Conservation (phyloP, 768 basidiomycete genomes). For the Strobilomyces echinocephalus region DNA sequence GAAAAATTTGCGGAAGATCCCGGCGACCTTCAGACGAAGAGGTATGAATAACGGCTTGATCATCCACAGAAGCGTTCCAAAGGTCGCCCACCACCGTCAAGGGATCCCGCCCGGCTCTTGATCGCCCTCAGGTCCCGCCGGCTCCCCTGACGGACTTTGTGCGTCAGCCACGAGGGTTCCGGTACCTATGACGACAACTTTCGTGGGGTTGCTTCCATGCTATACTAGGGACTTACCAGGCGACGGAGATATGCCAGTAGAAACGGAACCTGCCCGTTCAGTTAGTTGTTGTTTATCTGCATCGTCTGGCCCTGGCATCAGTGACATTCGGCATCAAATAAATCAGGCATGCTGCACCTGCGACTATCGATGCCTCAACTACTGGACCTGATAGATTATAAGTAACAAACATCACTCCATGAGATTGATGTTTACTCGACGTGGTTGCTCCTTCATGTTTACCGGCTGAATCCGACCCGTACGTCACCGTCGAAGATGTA, state of each 20-base stretch:
- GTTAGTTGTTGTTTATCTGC: constrained; percentile 1
- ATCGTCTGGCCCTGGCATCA: constrained; percentile 15
- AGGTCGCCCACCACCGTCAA: constrained; percentile 50
- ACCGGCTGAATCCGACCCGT: neutral
- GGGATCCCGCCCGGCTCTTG: constrained; percentile 23
- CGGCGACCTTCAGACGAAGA: constrained; percentile 46
- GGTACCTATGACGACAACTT: constrained; percentile 10
- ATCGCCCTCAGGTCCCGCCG: constrained; percentile 8
- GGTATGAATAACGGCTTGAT: constrained; percentile 38
- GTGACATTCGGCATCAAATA: constrained; percentile 2
- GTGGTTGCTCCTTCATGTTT: constrained; percentile 26
- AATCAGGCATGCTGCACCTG: constrained; percentile 15
- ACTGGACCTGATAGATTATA: constrained; percentile 22
- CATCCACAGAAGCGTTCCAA: constrained; percentile 41
- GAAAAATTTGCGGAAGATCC: constrained; percentile 40
- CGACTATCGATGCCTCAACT: constrained; percentile 11
- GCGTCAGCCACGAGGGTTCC: neutral
- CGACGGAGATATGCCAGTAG: neutral
- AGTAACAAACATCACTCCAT: constrained; percentile 1
- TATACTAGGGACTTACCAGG: constrained; percentile 11
- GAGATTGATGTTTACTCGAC: constrained; percentile 17
- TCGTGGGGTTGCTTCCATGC: constrained; percentile 7
- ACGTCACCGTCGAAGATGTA: constrained; percentile 8
- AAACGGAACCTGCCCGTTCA: neutral
- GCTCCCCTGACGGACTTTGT: constrained; percentile 4